A percentile compares a stretch with the other conserved stretches of the same genome.
These are phyloP conservation scores for Phytophthora pistaciae DNA, from an alignment of 352 stramenopile genomes.

Conservation along the genomic window DNA sequence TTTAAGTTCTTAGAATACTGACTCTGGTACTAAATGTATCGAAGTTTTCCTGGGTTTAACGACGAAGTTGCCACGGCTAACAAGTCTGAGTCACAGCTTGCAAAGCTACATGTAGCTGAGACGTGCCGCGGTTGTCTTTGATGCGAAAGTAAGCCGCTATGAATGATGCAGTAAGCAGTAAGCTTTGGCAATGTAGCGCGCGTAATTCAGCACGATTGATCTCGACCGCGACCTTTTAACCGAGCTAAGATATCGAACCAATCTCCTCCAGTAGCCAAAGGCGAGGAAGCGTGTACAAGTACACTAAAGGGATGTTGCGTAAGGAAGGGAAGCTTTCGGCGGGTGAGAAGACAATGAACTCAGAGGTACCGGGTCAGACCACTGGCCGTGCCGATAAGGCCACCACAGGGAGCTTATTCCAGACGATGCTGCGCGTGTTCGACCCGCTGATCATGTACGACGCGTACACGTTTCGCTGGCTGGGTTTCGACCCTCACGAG, in stretches of 20 bases:
- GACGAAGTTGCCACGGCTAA: not conserved
- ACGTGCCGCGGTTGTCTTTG: slow-evolving; percentile 1
- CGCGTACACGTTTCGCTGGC: slow-evolving; percentile 47
- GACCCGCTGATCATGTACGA: slow-evolving; percentile 39
- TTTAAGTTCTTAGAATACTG: not conserved
- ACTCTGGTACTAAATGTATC: not conserved
- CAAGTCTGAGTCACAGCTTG: not conserved
- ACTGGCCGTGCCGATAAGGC: not conserved
- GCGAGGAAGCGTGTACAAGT: not conserved
- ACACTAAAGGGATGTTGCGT: not conserved
- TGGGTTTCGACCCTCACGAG: slow-evolving; percentile 39
- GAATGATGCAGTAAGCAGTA: not conserved
- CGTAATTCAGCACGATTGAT: no score
- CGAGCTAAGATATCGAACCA: not conserved
- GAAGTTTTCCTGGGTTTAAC: not conserved
- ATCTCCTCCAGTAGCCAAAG: not conserved
- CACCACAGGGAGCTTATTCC: not conserved
- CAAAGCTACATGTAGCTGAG: not conserved
- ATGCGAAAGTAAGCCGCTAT: not conserved
- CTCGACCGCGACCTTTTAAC: not conserved
- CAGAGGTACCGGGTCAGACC: not conserved
- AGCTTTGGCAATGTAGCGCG: no score
- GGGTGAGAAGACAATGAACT: not conserved
- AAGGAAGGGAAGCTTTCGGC: not conserved
- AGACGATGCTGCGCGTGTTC: slow-evolving; percentile 23